Conservation (phyloP, 768 basidiomycete species). For the Suillus americanus region DNA sequence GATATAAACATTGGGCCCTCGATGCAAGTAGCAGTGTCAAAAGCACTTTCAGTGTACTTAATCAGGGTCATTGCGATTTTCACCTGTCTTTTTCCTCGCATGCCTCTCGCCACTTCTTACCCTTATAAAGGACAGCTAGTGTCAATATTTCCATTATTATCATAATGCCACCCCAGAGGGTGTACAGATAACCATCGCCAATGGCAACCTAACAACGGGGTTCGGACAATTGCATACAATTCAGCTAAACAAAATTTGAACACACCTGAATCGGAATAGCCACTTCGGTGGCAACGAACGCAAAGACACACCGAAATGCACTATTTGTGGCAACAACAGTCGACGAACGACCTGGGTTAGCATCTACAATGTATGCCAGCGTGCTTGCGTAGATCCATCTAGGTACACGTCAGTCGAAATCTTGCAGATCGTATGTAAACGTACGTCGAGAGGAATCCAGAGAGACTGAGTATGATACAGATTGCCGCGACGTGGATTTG, state of each 20-base stretch:
- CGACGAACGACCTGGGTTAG: conserved; percentile 75
- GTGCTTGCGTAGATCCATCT: conserved; percentile 61
- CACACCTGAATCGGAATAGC: conserved; percentile 62
- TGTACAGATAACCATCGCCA: conserved; percentile 6
- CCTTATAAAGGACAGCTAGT: conserved; percentile 55
- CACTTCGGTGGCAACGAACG: conserved; percentile 66
- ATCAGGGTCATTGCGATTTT: neutral
- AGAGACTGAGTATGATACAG: conserved; percentile 65
- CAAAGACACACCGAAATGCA: conserved; percentile 62
- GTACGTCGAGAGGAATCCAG: conserved; percentile 70
- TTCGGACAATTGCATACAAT: neutral
- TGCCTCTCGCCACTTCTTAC: conserved; percentile 51
- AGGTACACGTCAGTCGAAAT: neutral
- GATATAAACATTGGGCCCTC: neutral
- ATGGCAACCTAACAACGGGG: conserved; percentile 19
- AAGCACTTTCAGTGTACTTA: neutral
- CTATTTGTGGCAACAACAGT: conserved; percentile 73
- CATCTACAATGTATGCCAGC: conserved; percentile 80
- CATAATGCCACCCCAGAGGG: conserved; percentile 57
- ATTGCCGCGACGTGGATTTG: conserved; percentile 63
- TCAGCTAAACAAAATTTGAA: neutral
- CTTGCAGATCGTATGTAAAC: conserved; percentile 17
- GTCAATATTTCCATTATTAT: conserved; percentile 49
- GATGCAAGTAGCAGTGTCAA: neutral
- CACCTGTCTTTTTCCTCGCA: conserved; percentile 42